These are phyloP conservation scores for Allomyces macrogynus DNA, from an alignment of 192 early-diverging fungal species.

Conservation along the genomic window DNA sequence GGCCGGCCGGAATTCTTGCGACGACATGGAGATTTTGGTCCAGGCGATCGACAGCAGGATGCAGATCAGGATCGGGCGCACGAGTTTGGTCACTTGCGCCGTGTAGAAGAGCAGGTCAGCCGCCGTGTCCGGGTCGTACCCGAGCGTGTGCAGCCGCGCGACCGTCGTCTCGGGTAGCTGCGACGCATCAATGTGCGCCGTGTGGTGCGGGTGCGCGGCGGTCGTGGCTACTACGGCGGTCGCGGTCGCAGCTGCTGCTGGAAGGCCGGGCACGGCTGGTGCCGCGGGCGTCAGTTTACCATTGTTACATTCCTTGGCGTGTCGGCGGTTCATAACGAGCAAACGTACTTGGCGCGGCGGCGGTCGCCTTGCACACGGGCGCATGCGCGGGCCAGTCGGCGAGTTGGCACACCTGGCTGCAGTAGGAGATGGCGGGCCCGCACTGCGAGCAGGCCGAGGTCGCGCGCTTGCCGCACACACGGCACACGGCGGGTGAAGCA, in stretches of 20 bases:
- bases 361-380: background rate
- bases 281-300: too few relatives aligned
- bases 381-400: background rate
- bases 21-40: slow-evolving; percentile 4
- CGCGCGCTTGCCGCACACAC: background rate
- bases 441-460: background rate
- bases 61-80: slow-evolving; percentile 4
- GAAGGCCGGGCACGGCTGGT: too few relatives aligned
- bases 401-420: background rate
- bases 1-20: background rate
- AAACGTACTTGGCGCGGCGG: too few relatives aligned
- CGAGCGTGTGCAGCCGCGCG: background rate
- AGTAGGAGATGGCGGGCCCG: background rate
- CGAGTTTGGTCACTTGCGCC: slow-evolving; percentile 1
- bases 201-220: background rate
- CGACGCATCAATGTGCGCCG: background rate
- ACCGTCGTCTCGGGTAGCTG: background rate
- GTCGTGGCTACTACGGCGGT: background rate
- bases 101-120: slow-evolving; percentile 4
- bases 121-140: background rate
- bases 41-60: slow-evolving; percentile 7
- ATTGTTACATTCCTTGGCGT: too few relatives aligned
- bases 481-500: background rate
- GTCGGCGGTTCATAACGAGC: too few relatives aligned
- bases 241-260: background rate